Conservation (phyloP, 2,329 filamentous ascomycete genomes). For the Delphinella strobiligena region DNA sequence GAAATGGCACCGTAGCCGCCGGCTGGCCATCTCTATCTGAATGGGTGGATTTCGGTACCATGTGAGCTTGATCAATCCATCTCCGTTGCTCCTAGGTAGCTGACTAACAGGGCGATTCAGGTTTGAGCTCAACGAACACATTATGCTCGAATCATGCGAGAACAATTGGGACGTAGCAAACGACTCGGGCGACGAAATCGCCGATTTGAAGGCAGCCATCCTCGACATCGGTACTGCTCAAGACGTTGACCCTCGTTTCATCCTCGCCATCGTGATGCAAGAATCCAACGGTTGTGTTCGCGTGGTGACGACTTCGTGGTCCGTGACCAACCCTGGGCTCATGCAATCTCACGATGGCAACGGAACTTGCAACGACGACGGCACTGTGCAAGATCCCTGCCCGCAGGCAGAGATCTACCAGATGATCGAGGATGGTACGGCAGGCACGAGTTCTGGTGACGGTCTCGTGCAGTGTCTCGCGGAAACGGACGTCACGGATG, state of each 20-base stretch:
- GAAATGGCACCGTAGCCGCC: slow-evolving; percentile 21
- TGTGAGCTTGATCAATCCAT: slow-evolving; percentile 13
- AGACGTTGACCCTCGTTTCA: slow-evolving; percentile 27
- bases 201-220: slow-evolving; percentile 26
- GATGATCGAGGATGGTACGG: slow-evolving; percentile 33
- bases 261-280: slow-evolving; percentile 34
- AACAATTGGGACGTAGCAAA: slow-evolving; percentile 21
- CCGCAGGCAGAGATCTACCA: slow-evolving; percentile 23
- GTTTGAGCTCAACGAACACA: slow-evolving; percentile 21
- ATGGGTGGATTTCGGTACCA: slow-evolving; percentile 25
- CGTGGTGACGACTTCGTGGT: slow-evolving; percentile 29
- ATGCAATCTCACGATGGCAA: slow-evolving; percentile 33
- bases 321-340: slow-evolving; percentile 32
- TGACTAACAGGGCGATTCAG: slow-evolving; percentile 13
- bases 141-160: slow-evolving; percentile 25
- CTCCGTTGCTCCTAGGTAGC: background rate
- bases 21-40: slow-evolving; percentile 25
- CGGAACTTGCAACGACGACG: slow-evolving; percentile 25
- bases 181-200: slow-evolving; percentile 26
- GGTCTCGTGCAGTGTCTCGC: slow-evolving; percentile 30
- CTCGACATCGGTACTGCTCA: slow-evolving; percentile 16
- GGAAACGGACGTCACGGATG: slow-evolving; percentile 17
- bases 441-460: slow-evolving; percentile 29
- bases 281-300: slow-evolving; percentile 36
- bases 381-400: slow-evolving; percentile 26